A percentile compares a stretch with the other conserved stretches of the same genome.
phyloP scores from a whole-genome alignment of 225 moss, liverwort and hornwort species.

The Lunularia cruciata region DNA sequence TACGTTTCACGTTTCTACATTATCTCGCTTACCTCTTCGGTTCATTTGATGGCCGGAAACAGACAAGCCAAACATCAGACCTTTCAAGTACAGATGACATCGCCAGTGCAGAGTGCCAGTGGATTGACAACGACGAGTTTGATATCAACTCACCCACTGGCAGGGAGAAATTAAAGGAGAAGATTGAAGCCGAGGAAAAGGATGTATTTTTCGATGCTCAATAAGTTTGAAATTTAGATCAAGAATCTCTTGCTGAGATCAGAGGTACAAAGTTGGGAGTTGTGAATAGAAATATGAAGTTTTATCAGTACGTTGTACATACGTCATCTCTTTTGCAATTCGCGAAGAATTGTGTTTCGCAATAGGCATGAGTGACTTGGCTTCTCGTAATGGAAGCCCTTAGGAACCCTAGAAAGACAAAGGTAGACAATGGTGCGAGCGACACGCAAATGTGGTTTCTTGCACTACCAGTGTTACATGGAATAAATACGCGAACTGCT shows the following conservation, averaged over 20 bases:
- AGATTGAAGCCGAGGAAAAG: conserved; percentile 2
- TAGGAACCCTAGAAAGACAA: no score
- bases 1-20: neutral
- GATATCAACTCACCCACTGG: conserved; percentile 33
- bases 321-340: no score
- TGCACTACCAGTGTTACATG: no score
- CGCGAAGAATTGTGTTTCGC: no score
- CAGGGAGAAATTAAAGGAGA: conserved; percentile 14
- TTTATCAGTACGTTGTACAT: no score
- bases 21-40: conserved; percentile 1
- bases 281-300: no score
- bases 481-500: no score
- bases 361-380: no score
- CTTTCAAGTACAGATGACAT: conserved; percentile 32
- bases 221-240: neutral
- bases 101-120: conserved; percentile 30
- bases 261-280: neutral
- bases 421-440: no score
- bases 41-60: neutral
- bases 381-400: no score
- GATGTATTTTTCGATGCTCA: conserved; percentile 26
- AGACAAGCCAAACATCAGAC: conserved; percentile 26
- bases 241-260: neutral
- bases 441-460: no score
- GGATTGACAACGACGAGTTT: conserved; percentile 44